These are phyloP conservation scores for Eucalyptus victrix DNA, from an alignment of 345 rosid species.

Conservation along the genomic window DNA sequence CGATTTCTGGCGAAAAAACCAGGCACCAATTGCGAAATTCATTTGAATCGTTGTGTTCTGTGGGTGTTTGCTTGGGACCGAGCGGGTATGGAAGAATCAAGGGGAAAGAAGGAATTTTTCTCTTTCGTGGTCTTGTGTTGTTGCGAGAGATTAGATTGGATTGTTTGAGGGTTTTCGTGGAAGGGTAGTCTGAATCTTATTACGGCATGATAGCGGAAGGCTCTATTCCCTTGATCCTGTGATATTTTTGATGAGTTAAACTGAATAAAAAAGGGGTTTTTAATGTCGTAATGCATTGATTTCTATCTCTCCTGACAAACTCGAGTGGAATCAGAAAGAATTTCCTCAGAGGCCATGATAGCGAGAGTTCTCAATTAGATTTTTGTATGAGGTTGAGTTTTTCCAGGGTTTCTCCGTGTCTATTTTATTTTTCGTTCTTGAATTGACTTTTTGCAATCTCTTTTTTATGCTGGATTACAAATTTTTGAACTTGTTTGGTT, in stretches of 20 bases:
- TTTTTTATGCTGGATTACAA: not conserved
- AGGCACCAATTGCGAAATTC: not conserved
- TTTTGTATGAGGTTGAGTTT: not conserved
- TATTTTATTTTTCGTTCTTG: not conserved
- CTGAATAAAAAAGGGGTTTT: not conserved
- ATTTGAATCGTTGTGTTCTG: accelerated
- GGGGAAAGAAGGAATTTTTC: not conserved
- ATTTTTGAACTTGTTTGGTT: not conserved
- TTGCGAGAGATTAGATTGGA: not conserved
- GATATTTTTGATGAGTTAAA: not conserved
- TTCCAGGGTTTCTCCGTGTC: not conserved
- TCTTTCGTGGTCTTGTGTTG: not conserved
- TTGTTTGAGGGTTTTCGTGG: not conserved
- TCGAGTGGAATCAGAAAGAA: not conserved
- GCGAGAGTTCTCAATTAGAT: not conserved
- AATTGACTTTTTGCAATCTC: not conserved
- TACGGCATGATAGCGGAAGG: not conserved
- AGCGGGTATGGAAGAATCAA: not conserved
- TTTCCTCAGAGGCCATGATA: not conserved
- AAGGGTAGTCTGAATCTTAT: not conserved
- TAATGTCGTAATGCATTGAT: not conserved
- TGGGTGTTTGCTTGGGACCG: not conserved
- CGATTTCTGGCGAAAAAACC: not conserved
- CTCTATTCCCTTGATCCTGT: accelerated
- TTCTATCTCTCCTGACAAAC: not conserved